Conservation (phyloP, 495 filamentous ascomycete genomes). For the Bryoglossum gracile region DNA sequence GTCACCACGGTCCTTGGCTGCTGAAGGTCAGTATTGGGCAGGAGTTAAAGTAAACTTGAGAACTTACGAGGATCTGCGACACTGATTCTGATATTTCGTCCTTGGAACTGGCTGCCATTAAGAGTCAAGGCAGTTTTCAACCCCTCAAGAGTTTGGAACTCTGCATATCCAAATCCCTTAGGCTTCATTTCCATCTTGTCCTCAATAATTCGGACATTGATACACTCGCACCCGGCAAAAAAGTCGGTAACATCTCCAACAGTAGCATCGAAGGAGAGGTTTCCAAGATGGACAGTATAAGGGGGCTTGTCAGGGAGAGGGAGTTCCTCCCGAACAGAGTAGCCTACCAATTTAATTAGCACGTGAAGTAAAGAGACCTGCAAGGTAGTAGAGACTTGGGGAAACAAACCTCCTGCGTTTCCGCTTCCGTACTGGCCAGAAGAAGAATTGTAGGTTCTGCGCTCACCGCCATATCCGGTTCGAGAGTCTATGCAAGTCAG, state of each 20-base stretch:
- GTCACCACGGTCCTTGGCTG: slow-evolving; percentile 36
- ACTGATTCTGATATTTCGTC: slow-evolving; percentile 79
- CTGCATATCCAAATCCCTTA: slow-evolving; percentile 97
- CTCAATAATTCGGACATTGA: slow-evolving; percentile 89
- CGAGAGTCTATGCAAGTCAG: slow-evolving; percentile 23
- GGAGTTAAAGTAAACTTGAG: slow-evolving; percentile 38
- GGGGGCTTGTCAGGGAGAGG: slow-evolving; percentile 86
- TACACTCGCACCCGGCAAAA: slow-evolving; percentile 74
- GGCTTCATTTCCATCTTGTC: slow-evolving; percentile 85
- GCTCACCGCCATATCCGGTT: slow-evolving; percentile 21
- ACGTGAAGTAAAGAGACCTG: no score
- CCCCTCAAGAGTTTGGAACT: slow-evolving; percentile 82
- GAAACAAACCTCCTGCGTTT: slow-evolving; percentile 18
- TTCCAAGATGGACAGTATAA: slow-evolving; percentile 92
- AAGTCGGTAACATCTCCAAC: slow-evolving; percentile 73
- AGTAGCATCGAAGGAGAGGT: slow-evolving; percentile 90
- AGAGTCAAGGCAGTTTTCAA: slow-evolving; percentile 85
- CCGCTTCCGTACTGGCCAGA: slow-evolving; percentile 23
- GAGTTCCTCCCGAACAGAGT: slow-evolving; percentile 68
- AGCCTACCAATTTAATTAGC: slow-evolving; percentile 44
- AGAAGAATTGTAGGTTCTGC: slow-evolving; percentile 24
- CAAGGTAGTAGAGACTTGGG: no score
- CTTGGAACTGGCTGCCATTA: slow-evolving; percentile 71
- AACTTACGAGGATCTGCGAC: slow-evolving; percentile 69
- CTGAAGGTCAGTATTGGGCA: slow-evolving; percentile 24